Base-by-base conservation (phyloP, 306 rosid species). In the Betula pendula region DNA sequence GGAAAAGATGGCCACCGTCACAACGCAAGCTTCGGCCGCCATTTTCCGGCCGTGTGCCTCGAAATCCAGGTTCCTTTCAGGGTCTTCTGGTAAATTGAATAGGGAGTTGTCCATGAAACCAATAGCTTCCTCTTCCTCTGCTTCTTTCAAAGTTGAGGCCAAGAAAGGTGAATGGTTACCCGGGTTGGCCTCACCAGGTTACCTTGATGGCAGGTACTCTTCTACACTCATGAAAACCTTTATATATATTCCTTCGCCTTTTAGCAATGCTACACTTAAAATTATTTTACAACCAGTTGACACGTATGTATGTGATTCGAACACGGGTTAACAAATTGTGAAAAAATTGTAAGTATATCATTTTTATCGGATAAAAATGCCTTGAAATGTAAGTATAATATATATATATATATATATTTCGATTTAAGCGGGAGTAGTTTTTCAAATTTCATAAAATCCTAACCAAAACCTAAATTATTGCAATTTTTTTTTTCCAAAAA, bases 151-250 rank as follows among this genome's bases (percentile, higher is more conserved):
- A 79, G 93, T 96, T 56, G 77, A 88, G 85, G 99, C 99, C 25
- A 89, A 82, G 91, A 88, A 96, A 81, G 99, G 99, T 73, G 96
- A 89, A 73, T 96, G 99, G 99, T 35, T 96, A n/a, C 99, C 98
- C 0, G 99, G 99, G 25, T 83, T 92, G 82, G 60, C 98, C 35
- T 88, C 99, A 27, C 98, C 99, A 0, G 70, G n/a, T 44, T 92
- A 96, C 84, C 93, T 96, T 76, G 75, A 71, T 17, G 99, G 99
- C 80, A 87, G 93, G 99, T 96, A 84, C 13, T 40, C 1, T 12
- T 22, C 17, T 43, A 51, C 10, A 8, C 63, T 22, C 63, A 11
- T 22, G 31, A 55, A 55, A 55, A 55, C 29, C 14, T 55, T 49
- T n/a, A n/a, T n/a, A 8, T 47, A 17, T 47, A 1, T 47, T 47